These are phyloP conservation scores for Neonectria neomacrospora DNA, from an alignment of 2,329 filamentous ascomycete genomes.

Conservation along the genomic window DNA sequence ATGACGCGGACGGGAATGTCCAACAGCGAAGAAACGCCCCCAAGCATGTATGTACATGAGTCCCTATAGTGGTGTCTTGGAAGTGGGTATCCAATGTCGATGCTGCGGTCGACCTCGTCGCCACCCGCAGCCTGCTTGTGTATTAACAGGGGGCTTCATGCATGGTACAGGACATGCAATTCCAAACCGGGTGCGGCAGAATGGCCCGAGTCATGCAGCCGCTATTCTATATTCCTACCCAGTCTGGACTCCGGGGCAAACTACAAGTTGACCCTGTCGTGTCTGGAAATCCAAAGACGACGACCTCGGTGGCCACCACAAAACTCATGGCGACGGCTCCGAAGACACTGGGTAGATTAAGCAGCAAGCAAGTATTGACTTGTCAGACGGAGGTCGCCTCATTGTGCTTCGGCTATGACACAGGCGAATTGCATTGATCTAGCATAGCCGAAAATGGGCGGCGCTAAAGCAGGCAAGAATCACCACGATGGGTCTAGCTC, in stretches of 20 bases:
- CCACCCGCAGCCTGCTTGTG: slow-evolving; percentile 15
- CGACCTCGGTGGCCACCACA: background rate
- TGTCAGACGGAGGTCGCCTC: slow-evolving; percentile 22
- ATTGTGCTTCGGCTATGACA: slow-evolving; percentile 14
- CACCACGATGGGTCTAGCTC: slow-evolving; percentile 35
- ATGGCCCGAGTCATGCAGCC: slow-evolving; percentile 24
- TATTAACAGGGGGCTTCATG: slow-evolving; percentile 14
- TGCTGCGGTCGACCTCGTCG: slow-evolving; percentile 14
- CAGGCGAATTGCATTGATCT: slow-evolving; percentile 28
- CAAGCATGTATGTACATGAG: background rate
- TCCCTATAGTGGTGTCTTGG: slow-evolving; percentile 13
- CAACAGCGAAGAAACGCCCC: slow-evolving; percentile 2
- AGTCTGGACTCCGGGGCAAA: slow-evolving; percentile 10
- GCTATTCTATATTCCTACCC: slow-evolving; percentile 2
- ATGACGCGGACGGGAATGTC: slow-evolving; percentile 7
- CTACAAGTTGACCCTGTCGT: slow-evolving; percentile 18
- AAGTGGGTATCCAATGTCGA: slow-evolving; percentile 24
- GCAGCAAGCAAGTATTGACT: slow-evolving; percentile 1
- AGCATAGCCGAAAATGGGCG: slow-evolving; percentile 22
- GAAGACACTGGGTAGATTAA: background rate
- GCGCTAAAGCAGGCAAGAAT: slow-evolving; percentile 37
- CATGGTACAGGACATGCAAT: slow-evolving; percentile 15
- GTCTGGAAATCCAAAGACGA: slow-evolving; percentile 9
- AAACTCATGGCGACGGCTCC: background rate
- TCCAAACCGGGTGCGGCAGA: slow-evolving; percentile 15